Base-by-base conservation (phyloP, 176 grass and related monocot species). In the Paspalum notatum region DNA sequence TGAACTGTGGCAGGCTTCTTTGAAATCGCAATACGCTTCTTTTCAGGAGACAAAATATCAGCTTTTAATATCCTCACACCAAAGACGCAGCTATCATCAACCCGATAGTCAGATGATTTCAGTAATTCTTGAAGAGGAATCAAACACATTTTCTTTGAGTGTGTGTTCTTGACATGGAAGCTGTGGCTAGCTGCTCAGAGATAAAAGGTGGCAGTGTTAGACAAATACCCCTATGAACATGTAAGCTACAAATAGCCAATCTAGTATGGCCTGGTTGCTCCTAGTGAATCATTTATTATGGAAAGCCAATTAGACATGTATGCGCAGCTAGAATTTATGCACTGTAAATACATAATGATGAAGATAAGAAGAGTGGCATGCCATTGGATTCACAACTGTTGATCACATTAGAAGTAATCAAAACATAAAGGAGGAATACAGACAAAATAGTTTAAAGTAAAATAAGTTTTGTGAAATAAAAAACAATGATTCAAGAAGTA, bases 1-100 rank as follows among this genome's bases (percentile, higher is more conserved):
- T 46, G 69, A 74, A 86, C 51, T 66, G 40, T 20, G 59, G 8
- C 38, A 72, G 45, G 39, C 41, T 75, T 81, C 20, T 86, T 75
- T 18, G 44, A 3, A 85, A 63, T 10, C 55, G 42, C 54, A 85
- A 59, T 17, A 41, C 6, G 38, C 11, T 62, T 85, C 21, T 53
- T 71, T 41, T 85, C 6, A 58, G 60, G 57, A 58, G 24, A 53
- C 32, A 32, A 32, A 7, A 81, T 11, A 12, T 68, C 42, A 1
- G 55, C 21, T 41, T 75, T 58, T 66, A 81, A 58, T 74, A 86
- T 72, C 40, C 64, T 64, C 76, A 80, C 61, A 80, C 69, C 42
- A 22, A 85, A 71, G 47, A 86, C 62, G 81, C 77, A 81, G 2
- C 62, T 68, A 75, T 86, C 77, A 75, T 80, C 84, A 67, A 86